phyloP scores from a whole-genome alignment of 768 basidiomycete species.

The Xerocomellus intermedius region DNA sequence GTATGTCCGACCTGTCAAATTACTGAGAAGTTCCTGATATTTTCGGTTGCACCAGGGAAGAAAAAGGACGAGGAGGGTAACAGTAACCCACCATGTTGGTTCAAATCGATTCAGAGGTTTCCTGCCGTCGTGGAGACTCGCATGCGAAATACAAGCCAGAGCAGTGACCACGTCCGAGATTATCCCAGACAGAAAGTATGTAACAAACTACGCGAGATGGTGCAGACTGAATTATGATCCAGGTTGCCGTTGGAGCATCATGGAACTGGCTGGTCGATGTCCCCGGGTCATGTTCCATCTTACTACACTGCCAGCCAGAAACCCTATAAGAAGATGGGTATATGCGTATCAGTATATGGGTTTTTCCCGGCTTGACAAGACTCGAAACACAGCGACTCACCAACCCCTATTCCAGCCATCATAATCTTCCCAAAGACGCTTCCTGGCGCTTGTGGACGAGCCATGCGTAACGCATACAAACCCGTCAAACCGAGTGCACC shows the following conservation, averaged over 20 bases:
- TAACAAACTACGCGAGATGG: not conserved
- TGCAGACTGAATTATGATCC: slow-evolving; percentile 1
- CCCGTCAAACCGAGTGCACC: slow-evolving; percentile 62
- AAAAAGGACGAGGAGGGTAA: not conserved
- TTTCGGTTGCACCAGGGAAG: too few species aligned
- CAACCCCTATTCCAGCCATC: slow-evolving; percentile 60
- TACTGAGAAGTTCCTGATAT: too few species aligned
- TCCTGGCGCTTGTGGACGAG: slow-evolving; percentile 62
- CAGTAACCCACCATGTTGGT: not conserved
- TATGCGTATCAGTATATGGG: slow-evolving; percentile 8
- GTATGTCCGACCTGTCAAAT: too few species aligned
- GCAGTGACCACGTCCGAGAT: not conserved
- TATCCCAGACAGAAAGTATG: not conserved
- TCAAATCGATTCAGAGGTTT: not conserved
- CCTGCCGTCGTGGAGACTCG: not conserved
- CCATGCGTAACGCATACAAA: slow-evolving; percentile 63
- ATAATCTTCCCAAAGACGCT: slow-evolving; percentile 58
- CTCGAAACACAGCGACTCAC: slow-evolving; percentile 35
- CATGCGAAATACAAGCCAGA: not conserved
- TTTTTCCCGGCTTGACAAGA: not conserved
- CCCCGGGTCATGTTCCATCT: slow-evolving; percentile 29
- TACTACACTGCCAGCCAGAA: slow-evolving; percentile 29
- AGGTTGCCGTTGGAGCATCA: not conserved
- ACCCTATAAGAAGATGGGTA: slow-evolving; percentile 17
- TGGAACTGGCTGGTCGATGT: slow-evolving; percentile 13